A percentile compares a stretch with the other conserved stretches of the same genome.
Conservation (phyloP, 2,329 filamentous ascomycete species). For the Fusarium sp. region DNA sequence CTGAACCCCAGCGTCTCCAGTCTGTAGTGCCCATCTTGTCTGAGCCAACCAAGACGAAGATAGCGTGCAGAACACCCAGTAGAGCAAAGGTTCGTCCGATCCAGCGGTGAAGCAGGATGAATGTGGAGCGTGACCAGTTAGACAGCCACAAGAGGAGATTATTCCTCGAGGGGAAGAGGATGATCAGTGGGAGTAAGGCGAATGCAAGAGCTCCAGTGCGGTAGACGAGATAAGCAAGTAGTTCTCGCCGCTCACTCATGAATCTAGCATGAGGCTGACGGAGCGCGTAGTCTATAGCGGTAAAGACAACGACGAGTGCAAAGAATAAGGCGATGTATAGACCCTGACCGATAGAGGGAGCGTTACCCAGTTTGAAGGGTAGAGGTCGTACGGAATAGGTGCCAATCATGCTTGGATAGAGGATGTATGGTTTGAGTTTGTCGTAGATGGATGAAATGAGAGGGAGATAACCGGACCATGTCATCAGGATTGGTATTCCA, state of each 20-base stretch:
- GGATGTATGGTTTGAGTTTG: constrained; percentile 11
- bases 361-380: constrained; percentile 6
- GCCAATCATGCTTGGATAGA: constrained; percentile 14
- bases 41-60: not conserved
- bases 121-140: constrained; percentile 2
- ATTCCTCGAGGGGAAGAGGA: not conserved
- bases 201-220: constrained; percentile 8
- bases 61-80: not conserved
- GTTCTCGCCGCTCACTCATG: not conserved
- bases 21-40: not conserved
- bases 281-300: not conserved
- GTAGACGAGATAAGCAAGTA: not conserved
- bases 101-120: constrained; percentile 10
- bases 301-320: not conserved
- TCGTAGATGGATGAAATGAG: constrained; percentile 3
- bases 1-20: constrained; percentile 3
- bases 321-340: not conserved
- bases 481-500: not conserved
- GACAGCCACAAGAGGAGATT: constrained; percentile 1
- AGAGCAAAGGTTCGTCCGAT: constrained; percentile 5
- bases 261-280: not conserved
- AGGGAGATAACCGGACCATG: constrained; percentile 5
- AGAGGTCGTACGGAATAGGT: constrained; percentile 9
- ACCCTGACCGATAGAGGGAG: constrained; percentile 3
- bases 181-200: not conserved